A percentile compares a stretch with the other conserved stretches of the same genome.
phyloP scores from a whole-genome alignment of 1,139 yeast species.

The Taphrina deformans region DNA sequence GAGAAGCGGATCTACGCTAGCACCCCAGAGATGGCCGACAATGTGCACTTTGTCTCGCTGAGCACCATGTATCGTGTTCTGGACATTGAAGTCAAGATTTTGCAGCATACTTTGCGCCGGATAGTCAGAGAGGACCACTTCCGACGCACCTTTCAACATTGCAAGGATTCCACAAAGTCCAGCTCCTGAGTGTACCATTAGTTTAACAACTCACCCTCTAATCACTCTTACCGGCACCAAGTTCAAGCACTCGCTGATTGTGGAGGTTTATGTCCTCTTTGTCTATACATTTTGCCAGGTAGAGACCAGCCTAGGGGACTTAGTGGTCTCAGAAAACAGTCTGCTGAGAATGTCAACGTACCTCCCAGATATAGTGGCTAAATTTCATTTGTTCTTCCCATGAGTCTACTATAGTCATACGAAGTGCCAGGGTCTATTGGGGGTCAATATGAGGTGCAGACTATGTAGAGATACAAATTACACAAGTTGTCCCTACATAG shows the following conservation, averaged over 20 bases:
- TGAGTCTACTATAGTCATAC: not conserved
- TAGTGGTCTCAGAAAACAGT: not conserved
- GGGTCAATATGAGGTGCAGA: not conserved
- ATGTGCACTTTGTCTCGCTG: not conserved
- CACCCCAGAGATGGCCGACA: constrained; percentile 30
- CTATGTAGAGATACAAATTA: not conserved
- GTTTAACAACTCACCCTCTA: not conserved
- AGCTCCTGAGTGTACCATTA: not conserved
- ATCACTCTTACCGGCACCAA: constrained; percentile 10
- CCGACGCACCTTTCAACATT: constrained; percentile 4
- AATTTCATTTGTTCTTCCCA: constrained; percentile 23
- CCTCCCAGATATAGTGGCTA: constrained; percentile 23
- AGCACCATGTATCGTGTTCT: not conserved
- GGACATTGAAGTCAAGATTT: constrained; percentile 4
- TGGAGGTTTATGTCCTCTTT: not conserved
- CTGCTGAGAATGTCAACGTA: not conserved
- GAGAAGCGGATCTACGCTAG: not conserved
- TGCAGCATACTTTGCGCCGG: constrained; percentile 9
- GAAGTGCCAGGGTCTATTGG: not conserved
- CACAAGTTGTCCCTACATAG: not conserved
- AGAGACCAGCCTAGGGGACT: constrained; percentile 10
- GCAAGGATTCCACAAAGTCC: constrained; percentile 29
- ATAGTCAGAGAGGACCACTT: constrained; percentile 18
- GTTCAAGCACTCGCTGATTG: constrained; percentile 9
- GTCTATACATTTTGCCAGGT: constrained; percentile 4